Base-by-base conservation (phyloP, 768 basidiomycete genomes). In the Termitomyces sp. region DNA sequence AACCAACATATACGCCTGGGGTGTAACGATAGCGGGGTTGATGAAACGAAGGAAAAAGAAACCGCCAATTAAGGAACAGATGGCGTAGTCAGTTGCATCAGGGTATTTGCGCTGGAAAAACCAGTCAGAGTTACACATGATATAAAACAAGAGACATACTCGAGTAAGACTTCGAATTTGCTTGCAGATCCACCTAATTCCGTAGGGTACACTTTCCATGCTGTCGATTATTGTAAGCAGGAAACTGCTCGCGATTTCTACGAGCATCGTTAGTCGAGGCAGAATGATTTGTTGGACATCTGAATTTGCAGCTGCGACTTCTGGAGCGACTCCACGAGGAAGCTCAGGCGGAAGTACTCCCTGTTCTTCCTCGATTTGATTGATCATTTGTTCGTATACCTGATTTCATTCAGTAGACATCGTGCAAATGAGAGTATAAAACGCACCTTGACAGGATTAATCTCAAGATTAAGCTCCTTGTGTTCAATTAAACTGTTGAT, bases 41-140 rank as follows among this genome's bases (percentile, higher is more conserved):
- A 99, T 98, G 77, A 99, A 99, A 20, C 97, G 91, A 61, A 99
- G 86, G 83, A 99, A 99, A 84, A 99, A 99, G 78, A 99, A 99
- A 11, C 97, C 97, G 51, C 97, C 97, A 62, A 99, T 99, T 54
- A 99, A 84, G 7, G 95, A 98, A 70, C 96, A 98, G 58, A 99
- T 96, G 50, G 96, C 95, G 65, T 95, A 95, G 76, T 98, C 97
- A 31, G 93, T 96, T 33, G 96, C 97, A 58, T 99, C 97, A 1
- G 97, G 97, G 73, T 98, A 99, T 80, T 98, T 98, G 55, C 97
- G 84, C 97, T 98, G 70, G 4, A 12, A n/a, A 46, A 24, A 16
- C 55, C 16, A 33, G 49, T 48, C 9, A 51, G n/a, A 57, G 52
- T 58, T 59, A 4, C 45, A 31, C 47, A 37, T n/a, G 22, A 18